Evolutionary conservation across 306 rosid genomes (phyloP), one percentile per base, ranked within the genome.

Genomic region (Vicia sativa): DNA sequence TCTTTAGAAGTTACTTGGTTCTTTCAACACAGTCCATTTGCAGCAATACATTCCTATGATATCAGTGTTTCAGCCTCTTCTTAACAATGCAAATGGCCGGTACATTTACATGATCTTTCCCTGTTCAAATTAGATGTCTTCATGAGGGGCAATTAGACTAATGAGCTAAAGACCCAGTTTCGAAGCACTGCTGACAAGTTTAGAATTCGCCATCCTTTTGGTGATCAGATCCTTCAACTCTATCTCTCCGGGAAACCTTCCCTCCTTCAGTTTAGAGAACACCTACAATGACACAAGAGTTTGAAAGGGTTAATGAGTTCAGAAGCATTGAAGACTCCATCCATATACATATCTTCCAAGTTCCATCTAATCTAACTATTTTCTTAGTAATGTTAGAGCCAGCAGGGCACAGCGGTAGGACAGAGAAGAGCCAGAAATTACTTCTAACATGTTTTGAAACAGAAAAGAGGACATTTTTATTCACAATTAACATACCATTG

Each of bases 211-310:
- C 77, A 89, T 72, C 80, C 18, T 80, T 58, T 41, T 75, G 16
- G 82, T 69, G 11, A 92, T 39, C 42, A 74, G 68, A 62, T 86
- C 84, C 79, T 75, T 89, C 64, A 92, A 67, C 77, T 89, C 96
- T 54, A 86, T 77, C 79, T 80, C 91, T n/a, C 87, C 80, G 0
- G 98, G 95, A 78, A 92, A 92, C 80, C 96, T 84, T 37, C 87
- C 84, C 49, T 80, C 92, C 53, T 77, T 82, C 52, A 86, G 80
- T 78, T 89, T 92, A 3, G 95, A 92, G 86, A 82, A 92, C 54
- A 92, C 87, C 98, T 92, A 76, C 66, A 79, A 79, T 14, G 19
- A 62, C 18, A 48, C 4, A 59, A 38, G 59, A 15, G 50, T 66
- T 76, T n/a, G 6, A 82, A 77, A n/a, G 31, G 11, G 44, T 63